These are phyloP conservation scores for Platismatia glauca DNA, from an alignment of 495 filamentous ascomycete species.

Conservation along the genomic window DNA sequence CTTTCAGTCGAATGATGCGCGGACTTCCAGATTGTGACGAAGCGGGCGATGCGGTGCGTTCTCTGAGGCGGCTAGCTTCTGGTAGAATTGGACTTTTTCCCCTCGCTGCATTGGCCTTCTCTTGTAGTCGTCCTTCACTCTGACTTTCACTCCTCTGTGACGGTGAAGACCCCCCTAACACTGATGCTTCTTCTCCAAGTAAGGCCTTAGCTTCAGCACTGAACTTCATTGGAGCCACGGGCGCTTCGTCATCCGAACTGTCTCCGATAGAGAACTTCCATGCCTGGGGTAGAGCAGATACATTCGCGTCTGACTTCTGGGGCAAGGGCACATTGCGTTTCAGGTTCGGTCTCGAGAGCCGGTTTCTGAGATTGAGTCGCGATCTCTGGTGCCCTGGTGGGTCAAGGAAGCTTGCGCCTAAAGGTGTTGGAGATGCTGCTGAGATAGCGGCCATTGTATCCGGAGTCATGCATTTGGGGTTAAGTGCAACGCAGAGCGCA, in stretches of 20 bases:
- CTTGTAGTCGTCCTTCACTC: slow-evolving; percentile 26
- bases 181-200: slow-evolving; percentile 53
- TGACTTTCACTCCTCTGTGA: slow-evolving; percentile 36
- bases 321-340: slow-evolving; percentile 18
- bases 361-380: slow-evolving; percentile 11
- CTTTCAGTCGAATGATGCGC: slow-evolving; percentile 50
- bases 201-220: slow-evolving; percentile 72
- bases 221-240: slow-evolving; percentile 60
- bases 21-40: slow-evolving; percentile 18
- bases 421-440: slow-evolving; percentile 22
- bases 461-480: neutral
- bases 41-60: slow-evolving; percentile 11
- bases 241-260: slow-evolving; percentile 68
- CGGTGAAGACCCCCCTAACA: slow-evolving; percentile 43
- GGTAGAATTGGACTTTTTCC: slow-evolving; percentile 31
- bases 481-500: neutral
- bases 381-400: slow-evolving; percentile 13
- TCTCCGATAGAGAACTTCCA: slow-evolving; percentile 41
- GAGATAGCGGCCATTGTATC: slow-evolving; percentile 16
- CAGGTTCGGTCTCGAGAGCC: slow-evolving; percentile 21
- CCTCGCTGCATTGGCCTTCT: slow-evolving; percentile 3
- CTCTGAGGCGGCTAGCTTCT: slow-evolving; percentile 36
- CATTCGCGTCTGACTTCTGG: slow-evolving; percentile 14
- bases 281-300: slow-evolving; percentile 9
- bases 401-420: slow-evolving; percentile 18